These are phyloP conservation scores for Fomitopsis serialis DNA, from an alignment of 768 basidiomycete genomes.

Conservation along the genomic window DNA sequence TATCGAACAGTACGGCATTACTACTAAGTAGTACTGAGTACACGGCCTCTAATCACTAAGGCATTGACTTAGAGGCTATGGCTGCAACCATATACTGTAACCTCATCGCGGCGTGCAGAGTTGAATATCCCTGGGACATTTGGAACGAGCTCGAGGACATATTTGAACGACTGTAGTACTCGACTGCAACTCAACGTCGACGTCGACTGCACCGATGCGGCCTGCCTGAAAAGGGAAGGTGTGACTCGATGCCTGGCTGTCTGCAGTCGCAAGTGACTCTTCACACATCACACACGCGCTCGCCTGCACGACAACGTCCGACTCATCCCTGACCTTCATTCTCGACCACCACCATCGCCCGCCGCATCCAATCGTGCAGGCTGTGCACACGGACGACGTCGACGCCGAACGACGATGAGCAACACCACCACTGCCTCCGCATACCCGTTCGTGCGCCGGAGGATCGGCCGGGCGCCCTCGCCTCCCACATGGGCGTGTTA, in stretches of 20 bases:
- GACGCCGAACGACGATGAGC: slow-evolving; percentile 16
- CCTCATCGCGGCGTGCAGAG: no score
- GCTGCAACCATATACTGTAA: no score
- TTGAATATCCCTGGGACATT: no score
- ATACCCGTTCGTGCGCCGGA: slow-evolving; percentile 53
- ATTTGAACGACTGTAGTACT: no score
- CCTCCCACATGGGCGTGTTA: slow-evolving; percentile 89
- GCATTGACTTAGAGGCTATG: no score
- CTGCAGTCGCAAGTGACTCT: slow-evolving; percentile 17
- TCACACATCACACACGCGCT: slow-evolving; percentile 11
- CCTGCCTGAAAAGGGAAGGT: slow-evolving; percentile 5
- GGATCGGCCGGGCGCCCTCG: slow-evolving; percentile 74
- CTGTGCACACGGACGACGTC: neutral
- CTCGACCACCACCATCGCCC: slow-evolving; percentile 18
- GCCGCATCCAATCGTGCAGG: no score
- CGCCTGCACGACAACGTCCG: slow-evolving; percentile 12
- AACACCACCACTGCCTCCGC: slow-evolving; percentile 13
- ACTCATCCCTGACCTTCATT: slow-evolving; percentile 12
- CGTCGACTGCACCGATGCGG: neutral
- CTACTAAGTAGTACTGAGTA: no score
- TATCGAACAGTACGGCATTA: no score
- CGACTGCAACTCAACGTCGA: no score
- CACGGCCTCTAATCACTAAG: no score
- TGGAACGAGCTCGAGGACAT: no score
- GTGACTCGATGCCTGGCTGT: slow-evolving; percentile 22